Evolutionary conservation across 371 early-diverging fungal species (phyloP).

Genomic region (Cokeromyces recurvatus): DNA sequence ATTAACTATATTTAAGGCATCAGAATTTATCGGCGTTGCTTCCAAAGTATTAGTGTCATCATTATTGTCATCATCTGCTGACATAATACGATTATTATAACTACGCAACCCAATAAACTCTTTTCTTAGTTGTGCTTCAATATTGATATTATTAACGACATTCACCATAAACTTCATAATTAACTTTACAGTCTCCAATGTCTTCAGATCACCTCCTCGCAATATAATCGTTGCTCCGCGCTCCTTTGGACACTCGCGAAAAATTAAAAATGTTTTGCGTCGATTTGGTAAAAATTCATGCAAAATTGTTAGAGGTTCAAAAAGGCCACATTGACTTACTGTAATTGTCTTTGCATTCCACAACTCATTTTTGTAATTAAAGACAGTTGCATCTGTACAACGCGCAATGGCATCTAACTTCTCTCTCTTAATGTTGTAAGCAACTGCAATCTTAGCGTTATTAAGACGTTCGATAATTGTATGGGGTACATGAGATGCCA

Average conservation of each 20-base stretch:
- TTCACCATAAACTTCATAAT: conserved; percentile 76
- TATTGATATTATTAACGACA: conserved; percentile 75
- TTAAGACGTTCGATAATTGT: conserved; percentile 79
- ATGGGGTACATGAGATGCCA: conserved; percentile 73
- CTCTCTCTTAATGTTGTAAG: conserved; percentile 75
- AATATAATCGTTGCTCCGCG: conserved; percentile 85
- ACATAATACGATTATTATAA: neutral
- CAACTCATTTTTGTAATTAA: conserved; percentile 76
- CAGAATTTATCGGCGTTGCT: neutral
- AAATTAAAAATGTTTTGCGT: conserved; percentile 80
- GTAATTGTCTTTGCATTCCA: conserved; percentile 52
- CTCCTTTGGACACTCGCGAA: conserved; percentile 76
- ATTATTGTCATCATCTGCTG: neutral
- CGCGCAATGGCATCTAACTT: conserved; percentile 79
- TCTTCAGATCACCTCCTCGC: conserved; percentile 66
- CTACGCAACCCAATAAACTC: conserved; percentile 15
- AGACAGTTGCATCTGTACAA: conserved; percentile 78
- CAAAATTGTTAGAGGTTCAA: conserved; percentile 73
- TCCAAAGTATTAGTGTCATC: conserved; percentile 1
- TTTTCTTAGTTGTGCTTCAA: conserved; percentile 58
- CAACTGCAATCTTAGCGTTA: conserved; percentile 71
- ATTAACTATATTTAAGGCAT: neutral
- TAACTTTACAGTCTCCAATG: conserved; percentile 66
- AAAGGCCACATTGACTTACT: conserved; percentile 72
- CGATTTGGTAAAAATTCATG: conserved; percentile 70